These are phyloP conservation scores for Colletotrichum incanum DNA, from an alignment of 2,329 filamentous ascomycete genomes.

Conservation along the genomic window DNA sequence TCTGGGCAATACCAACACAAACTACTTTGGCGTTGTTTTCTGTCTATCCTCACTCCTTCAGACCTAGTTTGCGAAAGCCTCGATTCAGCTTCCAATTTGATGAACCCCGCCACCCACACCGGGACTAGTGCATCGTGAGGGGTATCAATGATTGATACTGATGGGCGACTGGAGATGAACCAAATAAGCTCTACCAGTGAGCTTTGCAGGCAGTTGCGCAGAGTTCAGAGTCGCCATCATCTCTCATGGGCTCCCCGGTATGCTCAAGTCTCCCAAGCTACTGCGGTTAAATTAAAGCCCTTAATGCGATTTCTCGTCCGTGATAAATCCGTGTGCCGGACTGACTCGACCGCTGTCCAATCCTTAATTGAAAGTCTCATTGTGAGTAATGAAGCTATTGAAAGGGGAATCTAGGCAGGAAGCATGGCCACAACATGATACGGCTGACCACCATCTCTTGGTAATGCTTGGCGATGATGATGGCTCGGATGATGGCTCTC, in stretches of 20 bases:
- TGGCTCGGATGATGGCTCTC: conserved; percentile 21
- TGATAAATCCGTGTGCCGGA: neutral
- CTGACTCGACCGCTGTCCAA: conserved; percentile 24
- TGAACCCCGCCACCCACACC: conserved; percentile 1
- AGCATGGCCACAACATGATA: conserved; percentile 1
- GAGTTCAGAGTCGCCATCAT: conserved; percentile 19
- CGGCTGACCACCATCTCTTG: neutral
- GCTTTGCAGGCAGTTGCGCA: conserved; percentile 17
- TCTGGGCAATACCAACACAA: conserved; percentile 10
- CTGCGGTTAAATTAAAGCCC: conserved; percentile 2
- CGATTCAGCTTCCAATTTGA: neutral
- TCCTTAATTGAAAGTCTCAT: conserved; percentile 15
- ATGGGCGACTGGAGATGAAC: conserved; percentile 20
- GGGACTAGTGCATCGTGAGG: conserved; percentile 14
- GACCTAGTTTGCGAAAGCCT: conserved; percentile 17
- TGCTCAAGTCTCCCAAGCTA: neutral
- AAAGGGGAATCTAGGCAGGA: neutral
- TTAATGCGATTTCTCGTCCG: conserved; percentile 1
- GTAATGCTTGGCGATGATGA: conserved; percentile 23
- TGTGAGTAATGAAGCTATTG: conserved; percentile 2
- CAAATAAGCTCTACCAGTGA: conserved; percentile 20
- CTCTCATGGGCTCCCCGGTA: conserved; percentile 16
- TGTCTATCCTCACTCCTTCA: conserved; percentile 9
- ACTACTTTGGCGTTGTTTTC: conserved; percentile 24
- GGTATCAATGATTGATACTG: conserved; percentile 12